Percentiles rank a stretch among this genome's conserved stretches.
phyloP scores from a whole-genome alignment of 2,329 filamentous ascomycete species.

The Aureobasidium mangrovei region DNA sequence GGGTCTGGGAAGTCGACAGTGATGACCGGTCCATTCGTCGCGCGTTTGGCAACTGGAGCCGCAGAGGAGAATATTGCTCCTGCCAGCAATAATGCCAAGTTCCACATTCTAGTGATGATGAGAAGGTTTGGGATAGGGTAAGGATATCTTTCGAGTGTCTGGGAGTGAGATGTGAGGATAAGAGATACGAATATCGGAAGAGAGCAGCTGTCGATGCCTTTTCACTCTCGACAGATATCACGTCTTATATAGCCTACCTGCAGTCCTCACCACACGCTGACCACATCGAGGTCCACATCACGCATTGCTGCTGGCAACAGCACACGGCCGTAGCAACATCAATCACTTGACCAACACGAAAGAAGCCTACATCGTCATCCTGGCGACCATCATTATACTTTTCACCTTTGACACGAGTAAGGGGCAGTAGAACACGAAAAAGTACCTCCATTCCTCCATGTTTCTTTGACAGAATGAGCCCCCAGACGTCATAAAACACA shows the following conservation, averaged over 20 bases:
- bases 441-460: not conserved
- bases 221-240: not conserved
- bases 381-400: slow-evolving; percentile 2
- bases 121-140: not conserved
- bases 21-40: slow-evolving; percentile 12
- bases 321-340: slow-evolving; percentile 9
- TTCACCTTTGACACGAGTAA: not conserved
- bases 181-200: not conserved
- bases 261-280: not conserved
- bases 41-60: slow-evolving; percentile 5
- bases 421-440: slow-evolving; percentile 1
- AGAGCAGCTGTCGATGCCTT: not conserved
- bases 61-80: slow-evolving; percentile 7
- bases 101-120: not conserved
- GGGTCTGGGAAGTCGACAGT: slow-evolving; percentile 24
- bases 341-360: slow-evolving; percentile 10
- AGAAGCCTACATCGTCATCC: slow-evolving; percentile 11
- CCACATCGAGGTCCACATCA: slow-evolving; percentile 1
- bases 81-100: slow-evolving; percentile 8
- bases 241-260: not conserved
- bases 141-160: not conserved
- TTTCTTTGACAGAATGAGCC: not conserved
- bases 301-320: not conserved
- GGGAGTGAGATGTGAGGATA: not conserved
- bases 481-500: not conserved